phyloP scores from a whole-genome alignment of 106 monocot species.

The Platanthera zijinensis region DNA sequence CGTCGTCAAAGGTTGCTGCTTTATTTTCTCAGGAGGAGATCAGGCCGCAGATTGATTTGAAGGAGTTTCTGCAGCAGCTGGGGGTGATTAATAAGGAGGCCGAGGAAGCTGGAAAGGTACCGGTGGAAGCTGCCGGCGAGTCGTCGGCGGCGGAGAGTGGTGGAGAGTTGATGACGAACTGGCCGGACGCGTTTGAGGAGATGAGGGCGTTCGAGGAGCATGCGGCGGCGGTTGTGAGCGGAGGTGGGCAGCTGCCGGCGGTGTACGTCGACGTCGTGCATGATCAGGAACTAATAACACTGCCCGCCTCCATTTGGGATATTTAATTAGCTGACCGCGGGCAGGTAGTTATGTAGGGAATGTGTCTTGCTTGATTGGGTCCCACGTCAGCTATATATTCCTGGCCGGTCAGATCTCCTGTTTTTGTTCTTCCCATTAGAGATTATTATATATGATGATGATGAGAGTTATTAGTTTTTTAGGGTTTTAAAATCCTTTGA shows the following conservation, averaged over 20 bases:
- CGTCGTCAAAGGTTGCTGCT: background rate
- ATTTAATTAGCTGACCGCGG: background rate
- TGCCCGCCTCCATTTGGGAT: constrained; percentile 41
- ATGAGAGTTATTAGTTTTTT: background rate
- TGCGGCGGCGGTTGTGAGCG: constrained; percentile 3
- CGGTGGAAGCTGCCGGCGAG: background rate
- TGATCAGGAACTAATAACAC: constrained; percentile 14
- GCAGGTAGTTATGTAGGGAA: background rate
- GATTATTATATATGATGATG: background rate
- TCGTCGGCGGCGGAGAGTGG: background rate
- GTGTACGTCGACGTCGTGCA: constrained; percentile 8
- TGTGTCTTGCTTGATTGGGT: too few relatives aligned
- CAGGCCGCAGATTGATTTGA: constrained; percentile 83
- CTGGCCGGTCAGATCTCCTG: too few relatives aligned
- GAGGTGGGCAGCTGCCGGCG: constrained; percentile 13
- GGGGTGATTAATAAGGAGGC: constrained; percentile 49
- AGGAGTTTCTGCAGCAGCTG: constrained; percentile 84
- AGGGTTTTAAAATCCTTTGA: too few relatives aligned
- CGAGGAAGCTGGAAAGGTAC: constrained; percentile 1
- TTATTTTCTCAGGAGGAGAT: background rate
- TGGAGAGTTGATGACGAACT: constrained; percentile 36
- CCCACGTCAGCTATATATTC: too few relatives aligned
- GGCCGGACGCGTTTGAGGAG: constrained; percentile 58
- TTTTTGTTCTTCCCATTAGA: background rate
- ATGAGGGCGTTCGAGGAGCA: constrained; percentile 33